Base-by-base conservation (phyloP, 2,329 filamentous ascomycete species). In the Curvularia eragrostidis region DNA sequence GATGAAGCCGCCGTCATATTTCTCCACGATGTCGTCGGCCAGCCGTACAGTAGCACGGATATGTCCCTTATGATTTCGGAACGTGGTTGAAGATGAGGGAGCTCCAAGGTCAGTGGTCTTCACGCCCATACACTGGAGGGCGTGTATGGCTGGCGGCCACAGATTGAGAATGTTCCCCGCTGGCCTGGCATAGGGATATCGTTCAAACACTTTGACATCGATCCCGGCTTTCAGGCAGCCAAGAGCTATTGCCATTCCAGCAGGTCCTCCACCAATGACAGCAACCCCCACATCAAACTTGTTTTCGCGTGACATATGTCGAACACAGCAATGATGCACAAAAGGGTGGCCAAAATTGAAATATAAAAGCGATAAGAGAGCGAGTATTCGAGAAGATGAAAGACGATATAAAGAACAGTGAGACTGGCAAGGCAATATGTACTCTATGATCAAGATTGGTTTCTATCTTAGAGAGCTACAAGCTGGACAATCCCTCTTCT, bases 171-270 rank as follows among this genome's bases (percentile, higher is more conserved):
- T 43, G 21, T 43, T 43, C 3, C 41, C 41, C 3, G 41, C 19
- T 43, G 41, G 41, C 12, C 41, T 43, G 18, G 23, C 19, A 21
- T 43, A 26, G 13, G 41, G 41, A 43, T 43, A 43, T n/a, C 41
- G 41, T 43, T 43, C 41, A 43, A 24, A 43, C 41, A 43, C 41
- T 13, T 43, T 43, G 41, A 43, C 41, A n/a, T 24, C 23, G 12
- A 43, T 43, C 21, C 23, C 23, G 3, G 21, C 41, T 43, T 43
- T 43, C 10, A 43, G 15, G 23, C 23, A 43, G 19, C 23, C 41
- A 13, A 43, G 41, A 1, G 41, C 41, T 43, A 43, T 43, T 26
- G 41, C 41, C 41, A 43, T 43, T 5, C 41, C 41, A 43, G 41
- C 41, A 26, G 19, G 19, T 13, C 23, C 41, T 13, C 23, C 41